Base-by-base conservation (phyloP, 2,329 filamentous ascomycete species). In the Herpotrichia juniperi region DNA sequence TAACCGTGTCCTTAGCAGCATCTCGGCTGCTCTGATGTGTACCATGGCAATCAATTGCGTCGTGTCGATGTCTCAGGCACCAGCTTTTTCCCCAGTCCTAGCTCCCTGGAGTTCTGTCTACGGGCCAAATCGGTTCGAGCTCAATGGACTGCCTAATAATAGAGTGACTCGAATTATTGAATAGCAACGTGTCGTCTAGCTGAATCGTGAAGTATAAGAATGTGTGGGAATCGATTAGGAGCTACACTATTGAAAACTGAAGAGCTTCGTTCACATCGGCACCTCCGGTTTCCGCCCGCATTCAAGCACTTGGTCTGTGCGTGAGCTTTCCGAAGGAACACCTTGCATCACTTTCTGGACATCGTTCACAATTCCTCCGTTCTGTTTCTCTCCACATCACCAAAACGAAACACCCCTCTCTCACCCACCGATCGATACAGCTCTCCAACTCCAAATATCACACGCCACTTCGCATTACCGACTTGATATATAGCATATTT, bases 291-390 rank as follows among this genome's bases (percentile, higher is more conserved):
- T 8, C 24, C 21, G 45, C 21, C 37, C 28, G 19, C n/a, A 42
- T 3, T 21, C 40, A 16, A 28, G 39, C 46, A 42, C 16, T 16
- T 37, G 51, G 59, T 50, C 61, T 59, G 59, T 63, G 61, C 64
- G 45, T 52, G 32, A 52, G 35, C 28, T 56, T 56, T 57, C 58
- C 56, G 50, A 63, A 50, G 48, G 59, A 68, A 68, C 67, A 69
- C 67, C 67, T 71, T 71, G 67, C 67, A 68, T 63, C 57, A 63
- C 65, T 40, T 44, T 17, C 16, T 16, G 5, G 11, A 16, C 25
- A 17, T 17, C 50, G 12, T 31, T 37, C 25, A 43, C 39, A 21
- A 26, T 45, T 22, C 17, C 4, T 47, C 43, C 43, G 21, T 21
- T 28, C 40, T 28, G 16, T 21, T 25, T 26, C 16, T 28, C 37